These are phyloP conservation scores for Clarkia xantiana DNA, from an alignment of 345 rosid genomes.

Conservation along the genomic window DNA sequence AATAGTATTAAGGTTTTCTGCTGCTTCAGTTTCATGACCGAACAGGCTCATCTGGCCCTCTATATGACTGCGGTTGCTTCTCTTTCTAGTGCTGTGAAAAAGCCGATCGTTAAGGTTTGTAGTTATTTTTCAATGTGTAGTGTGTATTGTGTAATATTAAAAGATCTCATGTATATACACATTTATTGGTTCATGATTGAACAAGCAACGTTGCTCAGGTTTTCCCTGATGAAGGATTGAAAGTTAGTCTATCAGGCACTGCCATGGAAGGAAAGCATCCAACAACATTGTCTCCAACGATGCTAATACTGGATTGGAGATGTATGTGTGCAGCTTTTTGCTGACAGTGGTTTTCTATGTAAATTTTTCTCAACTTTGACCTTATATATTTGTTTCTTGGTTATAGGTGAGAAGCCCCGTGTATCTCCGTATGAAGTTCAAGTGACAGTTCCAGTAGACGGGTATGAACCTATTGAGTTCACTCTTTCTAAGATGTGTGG, in stretches of 20 bases:
- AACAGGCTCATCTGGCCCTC: conserved; percentile 61
- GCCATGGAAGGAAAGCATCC: conserved; percentile 53
- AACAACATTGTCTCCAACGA: conserved; percentile 75
- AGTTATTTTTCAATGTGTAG: conserved; percentile 1
- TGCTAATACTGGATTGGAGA: conserved; percentile 65
- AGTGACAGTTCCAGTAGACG: conserved; percentile 61
- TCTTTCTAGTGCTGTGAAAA: conserved; percentile 45
- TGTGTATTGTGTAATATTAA: neutral
- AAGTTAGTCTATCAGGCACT: conserved; percentile 51
- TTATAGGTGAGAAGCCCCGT: conserved; percentile 43
- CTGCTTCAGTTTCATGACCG: conserved; percentile 55
- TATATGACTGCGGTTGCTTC: conserved; percentile 86
- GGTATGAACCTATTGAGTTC: conserved; percentile 70
- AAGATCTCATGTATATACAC: neutral
- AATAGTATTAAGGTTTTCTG: neutral
- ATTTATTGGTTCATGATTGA: neutral
- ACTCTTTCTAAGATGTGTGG: conserved; percentile 80
- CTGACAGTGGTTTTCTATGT: conserved; percentile 2
- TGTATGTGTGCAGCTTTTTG: conserved; percentile 29
- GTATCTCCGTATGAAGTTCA: conserved; percentile 58
- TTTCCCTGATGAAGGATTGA: conserved; percentile 59
- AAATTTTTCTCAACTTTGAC: too few species aligned
- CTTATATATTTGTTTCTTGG: too few species aligned
- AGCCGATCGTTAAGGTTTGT: conserved; percentile 48
- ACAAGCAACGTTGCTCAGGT: conserved; percentile 23